These are phyloP conservation scores for Mytilinidion resinicola DNA, from an alignment of 495 filamentous ascomycete genomes.

Conservation along the genomic window DNA sequence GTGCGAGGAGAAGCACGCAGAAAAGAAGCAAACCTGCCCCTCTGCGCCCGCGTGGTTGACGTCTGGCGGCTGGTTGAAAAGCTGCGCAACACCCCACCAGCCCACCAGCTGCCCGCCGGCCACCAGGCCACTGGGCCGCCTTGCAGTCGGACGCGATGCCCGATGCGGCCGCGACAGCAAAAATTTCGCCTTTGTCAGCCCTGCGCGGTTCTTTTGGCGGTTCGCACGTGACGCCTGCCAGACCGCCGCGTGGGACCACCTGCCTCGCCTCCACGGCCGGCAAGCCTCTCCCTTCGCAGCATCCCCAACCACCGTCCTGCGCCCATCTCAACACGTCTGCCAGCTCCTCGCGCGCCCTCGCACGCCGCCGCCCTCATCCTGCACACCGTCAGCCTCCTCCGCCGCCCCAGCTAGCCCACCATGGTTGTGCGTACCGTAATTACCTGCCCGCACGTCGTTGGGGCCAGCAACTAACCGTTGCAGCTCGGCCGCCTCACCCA, in stretches of 20 bases:
- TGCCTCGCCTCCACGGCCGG: background rate
- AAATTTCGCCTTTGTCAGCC: conserved; percentile 2
- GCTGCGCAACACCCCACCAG: too few relatives aligned
- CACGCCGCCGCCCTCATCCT: background rate
- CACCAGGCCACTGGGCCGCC: too few relatives aligned
- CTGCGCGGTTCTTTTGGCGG: too few relatives aligned
- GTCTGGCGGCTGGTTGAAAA: too few relatives aligned
- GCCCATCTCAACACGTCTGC: background rate
- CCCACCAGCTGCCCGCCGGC: too few relatives aligned
- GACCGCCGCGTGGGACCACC: background rate
- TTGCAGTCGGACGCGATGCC: too few relatives aligned
- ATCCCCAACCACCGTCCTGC: background rate
- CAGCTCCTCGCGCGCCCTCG: conserved; percentile 2
- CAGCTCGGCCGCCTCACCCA: conserved; percentile 90
- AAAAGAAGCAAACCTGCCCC: too few relatives aligned
- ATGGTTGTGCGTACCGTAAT: conserved; percentile 33
- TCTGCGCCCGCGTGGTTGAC: too few relatives aligned
- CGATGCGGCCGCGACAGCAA: background rate
- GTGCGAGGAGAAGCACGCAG: too few relatives aligned
- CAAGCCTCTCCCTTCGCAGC: too few relatives aligned
- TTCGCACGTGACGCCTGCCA: background rate
- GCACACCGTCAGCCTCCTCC: background rate
- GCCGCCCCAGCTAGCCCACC: background rate
- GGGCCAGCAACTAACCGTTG: conserved; percentile 11
- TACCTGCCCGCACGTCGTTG: background rate